phyloP scores from a whole-genome alignment of 2,329 filamentous ascomycete species.

The Chaetomiaceae sp. region DNA sequence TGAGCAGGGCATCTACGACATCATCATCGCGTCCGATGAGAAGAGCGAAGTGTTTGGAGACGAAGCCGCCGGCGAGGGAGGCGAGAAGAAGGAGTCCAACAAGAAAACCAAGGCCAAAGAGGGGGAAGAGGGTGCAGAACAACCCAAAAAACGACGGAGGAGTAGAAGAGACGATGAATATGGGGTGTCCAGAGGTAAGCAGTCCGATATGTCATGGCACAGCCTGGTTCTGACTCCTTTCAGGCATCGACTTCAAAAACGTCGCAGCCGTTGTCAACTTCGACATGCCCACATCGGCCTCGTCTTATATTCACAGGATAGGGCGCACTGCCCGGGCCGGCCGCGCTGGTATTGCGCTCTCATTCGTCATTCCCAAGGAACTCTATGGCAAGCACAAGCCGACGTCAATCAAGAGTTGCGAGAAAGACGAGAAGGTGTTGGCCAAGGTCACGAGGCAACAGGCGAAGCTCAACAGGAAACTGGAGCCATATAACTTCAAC shows the following conservation, averaged over 20 bases:
- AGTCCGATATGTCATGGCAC: neutral
- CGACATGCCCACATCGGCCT: conserved; percentile 80
- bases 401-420: conserved; percentile 67
- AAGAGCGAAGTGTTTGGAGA: conserved; percentile 32
- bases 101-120: conserved; percentile 28
- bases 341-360: conserved; percentile 90
- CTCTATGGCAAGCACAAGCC: conserved; percentile 85
- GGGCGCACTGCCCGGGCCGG: conserved; percentile 88
- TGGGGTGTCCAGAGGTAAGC: conserved; percentile 74
- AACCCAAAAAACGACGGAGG: conserved; percentile 57
- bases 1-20: conserved; percentile 70
- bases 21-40: conserved; percentile 85
- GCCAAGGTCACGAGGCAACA: conserved; percentile 75
- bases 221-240: neutral
- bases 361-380: conserved; percentile 79
- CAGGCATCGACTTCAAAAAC: conserved; percentile 82
- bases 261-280: conserved; percentile 95
- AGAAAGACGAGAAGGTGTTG: conserved; percentile 79
- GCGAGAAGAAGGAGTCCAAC: conserved; percentile 28
- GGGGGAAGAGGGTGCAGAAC: conserved; percentile 23
- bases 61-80: conserved; percentile 41
- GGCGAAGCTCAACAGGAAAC: conserved; percentile 67
- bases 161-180: conserved; percentile 75
- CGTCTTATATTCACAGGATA: conserved; percentile 95
- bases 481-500: conserved; percentile 90